Evolutionary conservation across 257 asterid species (phyloP).

Genomic region (Capsicum baccatum): DNA sequence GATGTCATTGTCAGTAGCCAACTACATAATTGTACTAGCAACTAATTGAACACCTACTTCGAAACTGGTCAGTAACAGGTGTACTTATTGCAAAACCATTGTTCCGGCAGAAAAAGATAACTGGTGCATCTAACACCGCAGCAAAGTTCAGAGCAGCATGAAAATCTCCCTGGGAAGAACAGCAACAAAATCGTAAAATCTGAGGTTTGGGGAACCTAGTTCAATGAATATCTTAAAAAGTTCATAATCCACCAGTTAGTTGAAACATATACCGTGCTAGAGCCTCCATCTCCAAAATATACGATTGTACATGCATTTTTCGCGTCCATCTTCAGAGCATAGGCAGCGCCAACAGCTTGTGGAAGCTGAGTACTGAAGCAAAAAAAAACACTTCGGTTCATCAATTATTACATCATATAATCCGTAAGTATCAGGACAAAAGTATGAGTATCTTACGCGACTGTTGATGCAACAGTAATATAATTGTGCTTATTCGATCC

Average conservation of each 20-base stretch:
- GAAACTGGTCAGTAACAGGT: constrained; percentile 79
- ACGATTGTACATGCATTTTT: constrained; percentile 75
- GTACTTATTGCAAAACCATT: constrained; percentile 99
- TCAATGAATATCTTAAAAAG: not conserved
- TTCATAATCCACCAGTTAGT: not conserved
- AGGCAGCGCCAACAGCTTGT: constrained; percentile 99
- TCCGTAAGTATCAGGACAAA: constrained; percentile 14
- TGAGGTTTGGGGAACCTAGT: not conserved
- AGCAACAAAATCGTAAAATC: no score
- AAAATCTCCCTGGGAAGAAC: constrained; percentile 65
- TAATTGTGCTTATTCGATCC: constrained; percentile 90
- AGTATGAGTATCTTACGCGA: constrained; percentile 68
- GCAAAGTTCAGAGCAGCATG: constrained; percentile 95
- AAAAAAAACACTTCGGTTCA: constrained; percentile 16
- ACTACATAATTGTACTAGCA: constrained; percentile 5
- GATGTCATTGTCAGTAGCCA: constrained; percentile 17
- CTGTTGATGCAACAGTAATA: constrained; percentile 93
- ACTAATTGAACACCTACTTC: constrained; percentile 55
- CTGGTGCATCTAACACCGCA: constrained; percentile 85
- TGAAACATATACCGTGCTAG: constrained; percentile 80
- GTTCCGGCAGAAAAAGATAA: constrained; percentile 80
- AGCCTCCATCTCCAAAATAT: constrained; percentile 98
- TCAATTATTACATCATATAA: constrained; percentile 27
- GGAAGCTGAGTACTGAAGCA: constrained; percentile 78
- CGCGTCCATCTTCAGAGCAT: constrained; percentile 83